Evolutionary conservation across 805 yeast species (phyloP), one percentile per base, ranked within the genome.

Genomic region (Isabelozyma rhagii): DNA sequence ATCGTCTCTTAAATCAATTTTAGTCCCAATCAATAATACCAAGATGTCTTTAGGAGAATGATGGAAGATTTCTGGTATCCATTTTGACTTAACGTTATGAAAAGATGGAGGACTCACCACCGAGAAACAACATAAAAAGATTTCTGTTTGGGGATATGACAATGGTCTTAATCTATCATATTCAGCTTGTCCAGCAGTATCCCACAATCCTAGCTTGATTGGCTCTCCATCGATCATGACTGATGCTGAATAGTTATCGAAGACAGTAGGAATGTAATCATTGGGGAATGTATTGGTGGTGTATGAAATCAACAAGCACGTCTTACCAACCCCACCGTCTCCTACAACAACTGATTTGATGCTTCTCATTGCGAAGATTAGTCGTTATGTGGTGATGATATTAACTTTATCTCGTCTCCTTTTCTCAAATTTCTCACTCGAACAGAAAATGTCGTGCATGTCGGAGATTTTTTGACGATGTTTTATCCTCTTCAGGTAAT

Each of bases 311-410:
- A 91, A 79, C 50, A 90, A 75, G 63, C 96, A 90, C 3, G 97
- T 91, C 66, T 90, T 91, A 70, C 97, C 97, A 43, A 91, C 97
- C 48, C 96, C 96, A 69, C 93, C 97, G 64, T 91, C 97, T 56
- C 97, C 97, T 40, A 91, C 92, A 47, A 91, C 96, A 40, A 91
- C 97, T 60, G 96, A 89, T 67, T 91, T 91, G 61, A 91, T 86
- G 54, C 90, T 83, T 76, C 90, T 85, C 96, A 89, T 87, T 42
- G 14, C 18, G 41, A 15, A 15, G 18, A 17, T n/a, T 4, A 14
- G 17, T 39, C 9, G 41, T 39, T 39, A 8, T 39, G 41, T 21
- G 25, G 25, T 21, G 25, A 21, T 21, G 25, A 21, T 21, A 4
- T 6, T 21, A 21, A 21, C 9, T 39, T 39, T 14, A 11, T 39